Conservation (phyloP, 2,329 filamentous ascomycete genomes). For the Ceratocystis colombiana region DNA sequence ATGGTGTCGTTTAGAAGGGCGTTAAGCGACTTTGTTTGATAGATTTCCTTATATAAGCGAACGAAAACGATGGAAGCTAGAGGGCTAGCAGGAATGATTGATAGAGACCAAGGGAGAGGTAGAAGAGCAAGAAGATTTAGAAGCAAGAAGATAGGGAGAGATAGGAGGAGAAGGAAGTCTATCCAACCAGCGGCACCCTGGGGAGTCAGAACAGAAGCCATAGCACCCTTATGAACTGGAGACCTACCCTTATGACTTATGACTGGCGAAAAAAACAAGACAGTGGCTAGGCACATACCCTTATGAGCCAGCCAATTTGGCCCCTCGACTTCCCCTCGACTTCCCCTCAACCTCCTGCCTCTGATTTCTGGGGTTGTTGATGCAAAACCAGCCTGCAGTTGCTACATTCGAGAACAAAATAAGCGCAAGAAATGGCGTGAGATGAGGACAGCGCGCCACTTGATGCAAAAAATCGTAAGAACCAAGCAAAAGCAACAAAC, state of each 20-base stretch:
- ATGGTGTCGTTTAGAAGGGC: not conserved
- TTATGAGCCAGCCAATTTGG: not conserved
- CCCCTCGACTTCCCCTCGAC: not conserved
- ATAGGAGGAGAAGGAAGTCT: not conserved
- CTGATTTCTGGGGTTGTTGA: not conserved
- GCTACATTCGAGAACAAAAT: constrained; percentile 14
- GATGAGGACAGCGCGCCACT: constrained; percentile 2
- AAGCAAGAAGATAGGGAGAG: not conserved
- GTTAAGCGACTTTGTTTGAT: constrained; percentile 15
- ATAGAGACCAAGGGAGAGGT: not conserved
- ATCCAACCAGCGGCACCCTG: not conserved
- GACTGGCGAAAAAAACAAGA: not conserved
- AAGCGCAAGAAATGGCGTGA: constrained; percentile 14
- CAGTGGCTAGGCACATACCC: not conserved
- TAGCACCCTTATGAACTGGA: not conserved
- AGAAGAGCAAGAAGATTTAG: not conserved
- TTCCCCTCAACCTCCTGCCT: not conserved
- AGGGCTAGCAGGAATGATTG: constrained; percentile 1
- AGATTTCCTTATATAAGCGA: constrained; percentile 15
- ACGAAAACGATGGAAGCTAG: constrained; percentile 19
- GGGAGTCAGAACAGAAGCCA: not conserved
- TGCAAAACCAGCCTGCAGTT: not conserved
- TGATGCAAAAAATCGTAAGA: not conserved
- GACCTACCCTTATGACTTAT: not conserved
- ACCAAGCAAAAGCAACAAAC: constrained; percentile 1